These are phyloP conservation scores for Schrenkiella parvula DNA, from an alignment of 345 rosid genomes.

Conservation along the genomic window DNA sequence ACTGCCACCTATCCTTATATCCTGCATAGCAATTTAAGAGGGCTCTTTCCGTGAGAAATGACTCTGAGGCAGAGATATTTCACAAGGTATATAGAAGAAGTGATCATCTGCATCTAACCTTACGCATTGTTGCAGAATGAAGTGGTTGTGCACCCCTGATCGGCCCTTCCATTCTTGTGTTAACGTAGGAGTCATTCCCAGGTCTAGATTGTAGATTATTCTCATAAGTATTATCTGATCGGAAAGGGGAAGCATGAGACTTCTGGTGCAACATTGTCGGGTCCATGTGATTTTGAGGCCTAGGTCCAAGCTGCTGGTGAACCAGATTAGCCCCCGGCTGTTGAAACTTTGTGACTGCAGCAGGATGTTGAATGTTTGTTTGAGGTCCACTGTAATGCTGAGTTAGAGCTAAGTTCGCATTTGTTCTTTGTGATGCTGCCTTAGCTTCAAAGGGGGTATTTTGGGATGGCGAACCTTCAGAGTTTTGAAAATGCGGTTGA, in stretches of 20 bases:
- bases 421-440: constrained; percentile 41
- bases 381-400: constrained; percentile 61
- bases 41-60: background rate
- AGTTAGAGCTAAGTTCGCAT: constrained; percentile 43
- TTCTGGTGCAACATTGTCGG: constrained; percentile 48
- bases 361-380: constrained; percentile 45
- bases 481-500: constrained; percentile 56
- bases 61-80: background rate
- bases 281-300: constrained; percentile 57
- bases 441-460: constrained; percentile 46
- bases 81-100: constrained; percentile 1
- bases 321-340: constrained; percentile 48
- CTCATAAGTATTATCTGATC: constrained; percentile 46
- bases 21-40: constrained; percentile 41
- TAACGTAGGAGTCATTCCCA: constrained; percentile 51
- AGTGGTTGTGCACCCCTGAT: constrained; percentile 52
- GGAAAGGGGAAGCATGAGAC: constrained; percentile 47
- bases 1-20: constrained; percentile 42
- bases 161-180: constrained; percentile 55
- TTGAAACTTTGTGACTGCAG: constrained; percentile 45
- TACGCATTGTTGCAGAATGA: constrained; percentile 50
- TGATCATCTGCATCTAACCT: constrained; percentile 36
- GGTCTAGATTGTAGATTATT: constrained; percentile 53
- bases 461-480: constrained; percentile 51
- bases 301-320: constrained; percentile 56